These are phyloP conservation scores for Vitrella brassicaformis DNA, from an alignment of 73 alveolate genomes.

Conservation along the genomic window DNA sequence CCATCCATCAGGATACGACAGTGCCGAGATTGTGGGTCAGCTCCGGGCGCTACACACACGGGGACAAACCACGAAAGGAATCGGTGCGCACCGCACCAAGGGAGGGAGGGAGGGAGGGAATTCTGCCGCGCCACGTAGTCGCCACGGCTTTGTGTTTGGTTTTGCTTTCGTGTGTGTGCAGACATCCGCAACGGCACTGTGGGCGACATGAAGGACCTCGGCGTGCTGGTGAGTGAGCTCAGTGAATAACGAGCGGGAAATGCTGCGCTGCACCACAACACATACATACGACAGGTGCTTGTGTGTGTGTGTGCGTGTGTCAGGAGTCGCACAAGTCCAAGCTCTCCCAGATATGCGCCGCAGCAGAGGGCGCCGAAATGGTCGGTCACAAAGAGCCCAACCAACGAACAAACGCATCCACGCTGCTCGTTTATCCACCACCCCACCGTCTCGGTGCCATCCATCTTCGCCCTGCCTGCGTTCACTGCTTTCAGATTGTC, in stretches of 20 bases:
- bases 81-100: background rate
- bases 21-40: conserved; percentile 83
- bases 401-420: background rate
- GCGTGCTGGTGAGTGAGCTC: conserved; percentile 70
- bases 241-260: no score
- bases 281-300: no score
- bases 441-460: background rate
- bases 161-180: conserved; percentile 45
- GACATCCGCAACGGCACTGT: conserved; percentile 68
- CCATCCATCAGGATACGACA: conserved; percentile 64
- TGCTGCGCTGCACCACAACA: no score
- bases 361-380: conserved; percentile 77
- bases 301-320: no score
- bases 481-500: conserved; percentile 35
- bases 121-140: background rate
- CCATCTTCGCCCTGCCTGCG: background rate
- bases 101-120: background rate
- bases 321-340: conserved; percentile 39
- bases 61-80: conserved; percentile 53
- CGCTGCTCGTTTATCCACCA: background rate
- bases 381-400: conserved; percentile 6
- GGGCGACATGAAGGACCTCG: conserved; percentile 69
- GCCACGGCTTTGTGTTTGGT: background rate
- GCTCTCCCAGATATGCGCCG: conserved; percentile 46
- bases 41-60: conserved; percentile 76